Conservation (phyloP, 768 basidiomycete genomes). For the Boletellus emodensis region DNA sequence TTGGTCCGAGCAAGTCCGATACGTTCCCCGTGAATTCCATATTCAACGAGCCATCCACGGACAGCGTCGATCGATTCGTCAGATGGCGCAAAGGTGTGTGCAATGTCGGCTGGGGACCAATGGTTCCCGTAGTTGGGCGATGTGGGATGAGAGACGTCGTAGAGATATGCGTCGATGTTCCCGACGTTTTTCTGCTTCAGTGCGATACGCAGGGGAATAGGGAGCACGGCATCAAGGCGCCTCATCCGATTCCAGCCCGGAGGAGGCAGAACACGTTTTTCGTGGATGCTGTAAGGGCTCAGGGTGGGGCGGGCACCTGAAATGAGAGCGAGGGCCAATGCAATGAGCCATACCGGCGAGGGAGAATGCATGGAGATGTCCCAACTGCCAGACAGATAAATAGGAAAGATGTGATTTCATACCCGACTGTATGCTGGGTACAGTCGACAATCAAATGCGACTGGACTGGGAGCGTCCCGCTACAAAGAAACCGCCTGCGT, state of each 20-base stretch:
- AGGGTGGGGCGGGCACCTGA: constrained; percentile 14
- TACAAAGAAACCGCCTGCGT: too few relatives aligned
- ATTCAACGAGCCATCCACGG: constrained; percentile 25
- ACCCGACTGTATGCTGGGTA: too few relatives aligned
- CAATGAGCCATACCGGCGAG: neutral
- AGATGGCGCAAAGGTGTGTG: constrained; percentile 25
- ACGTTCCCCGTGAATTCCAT: constrained; percentile 24
- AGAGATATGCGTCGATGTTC: constrained; percentile 21
- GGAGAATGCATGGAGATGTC: too few relatives aligned
- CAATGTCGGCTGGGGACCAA: constrained; percentile 28
- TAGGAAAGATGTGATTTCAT: too few relatives aligned
- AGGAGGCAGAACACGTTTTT: constrained; percentile 36
- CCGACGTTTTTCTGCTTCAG: constrained; percentile 31
- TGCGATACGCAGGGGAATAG: constrained; percentile 29
- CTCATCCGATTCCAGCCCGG: constrained; percentile 36
- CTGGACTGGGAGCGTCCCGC: too few relatives aligned
- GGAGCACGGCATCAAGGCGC: constrained; percentile 30
- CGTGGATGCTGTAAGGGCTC: constrained; percentile 34
- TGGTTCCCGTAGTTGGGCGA: constrained; percentile 29
- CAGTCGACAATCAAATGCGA: too few relatives aligned
- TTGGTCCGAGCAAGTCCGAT: constrained; percentile 14
- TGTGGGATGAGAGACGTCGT: constrained; percentile 34
- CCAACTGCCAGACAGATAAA: too few relatives aligned
- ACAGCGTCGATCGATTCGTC: constrained; percentile 22
- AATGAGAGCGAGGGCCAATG: constrained; percentile 12